Evolutionary conservation across 108 stramenopile genomes (phyloP).

Genomic region (Parietichytrium sp.): DNA sequence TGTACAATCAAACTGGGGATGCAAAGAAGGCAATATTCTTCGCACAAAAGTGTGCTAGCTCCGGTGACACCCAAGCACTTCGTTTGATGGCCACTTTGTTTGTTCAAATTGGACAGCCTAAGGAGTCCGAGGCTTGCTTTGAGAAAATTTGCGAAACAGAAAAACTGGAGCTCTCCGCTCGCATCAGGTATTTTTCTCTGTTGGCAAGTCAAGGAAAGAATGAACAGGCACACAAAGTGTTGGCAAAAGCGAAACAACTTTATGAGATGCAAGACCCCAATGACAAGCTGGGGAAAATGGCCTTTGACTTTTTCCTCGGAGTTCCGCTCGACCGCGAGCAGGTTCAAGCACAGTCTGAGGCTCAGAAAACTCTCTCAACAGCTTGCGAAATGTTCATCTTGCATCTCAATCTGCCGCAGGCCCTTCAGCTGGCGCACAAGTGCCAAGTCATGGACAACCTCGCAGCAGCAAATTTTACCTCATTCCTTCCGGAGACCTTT

Average conservation of each 20-base stretch:
- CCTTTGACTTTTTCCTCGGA: background rate
- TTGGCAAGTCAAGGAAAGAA: background rate
- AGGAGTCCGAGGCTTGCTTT: background rate
- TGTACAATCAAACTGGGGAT: background rate
- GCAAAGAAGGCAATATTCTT: conserved; percentile 21
- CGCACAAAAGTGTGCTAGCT: background rate
- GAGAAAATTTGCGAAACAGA: background rate
- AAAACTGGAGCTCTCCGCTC: conserved; percentile 14
- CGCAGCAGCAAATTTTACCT: background rate
- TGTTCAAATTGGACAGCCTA: background rate
- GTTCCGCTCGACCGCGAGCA: too few species aligned
- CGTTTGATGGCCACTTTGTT: background rate
- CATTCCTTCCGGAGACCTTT: background rate
- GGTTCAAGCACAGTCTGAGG: background rate
- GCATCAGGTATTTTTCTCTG: background rate
- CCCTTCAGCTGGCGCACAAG: conserved; percentile 10
- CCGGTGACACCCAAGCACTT: background rate
- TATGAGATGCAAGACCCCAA: background rate
- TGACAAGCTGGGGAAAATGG: background rate
- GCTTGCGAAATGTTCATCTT: background rate
- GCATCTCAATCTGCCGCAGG: background rate
- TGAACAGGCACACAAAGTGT: background rate
- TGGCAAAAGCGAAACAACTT: background rate
- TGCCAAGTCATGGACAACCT: background rate
- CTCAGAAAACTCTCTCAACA: background rate